Conservation (phyloP, 306 rosid genomes). For the Acmispon strigosus region DNA sequence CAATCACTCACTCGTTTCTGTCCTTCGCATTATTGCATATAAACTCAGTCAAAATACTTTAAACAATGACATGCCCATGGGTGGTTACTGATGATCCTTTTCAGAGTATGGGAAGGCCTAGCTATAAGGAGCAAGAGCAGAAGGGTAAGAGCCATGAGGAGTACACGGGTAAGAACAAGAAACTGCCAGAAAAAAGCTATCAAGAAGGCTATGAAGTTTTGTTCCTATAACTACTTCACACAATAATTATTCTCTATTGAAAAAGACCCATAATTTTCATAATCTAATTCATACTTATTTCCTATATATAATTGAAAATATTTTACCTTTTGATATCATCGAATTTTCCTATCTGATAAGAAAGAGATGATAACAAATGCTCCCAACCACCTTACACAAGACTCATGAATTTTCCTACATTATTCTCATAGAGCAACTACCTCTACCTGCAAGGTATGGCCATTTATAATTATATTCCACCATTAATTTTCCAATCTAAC, state of each 20-base stretch:
- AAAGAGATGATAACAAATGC: conserved; percentile 17
- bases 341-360: not conserved
- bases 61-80: not conserved
- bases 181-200: not conserved
- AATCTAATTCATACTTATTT: too few species aligned
- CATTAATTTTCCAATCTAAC: conserved; percentile 8
- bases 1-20: not conserved
- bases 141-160: too few species aligned
- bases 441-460: conserved; percentile 1
- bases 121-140: not conserved
- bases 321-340: too few species aligned
- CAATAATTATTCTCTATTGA: too few species aligned
- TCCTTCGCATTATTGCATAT: not conserved
- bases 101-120: too few species aligned
- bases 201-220: not conserved
- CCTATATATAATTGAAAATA: too few species aligned
- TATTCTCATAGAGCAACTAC: conserved; percentile 1
- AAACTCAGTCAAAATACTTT: too few species aligned
- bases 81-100: not conserved
- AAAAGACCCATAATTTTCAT: too few species aligned
- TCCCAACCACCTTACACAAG: conserved; percentile 23
- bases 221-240: too few species aligned
- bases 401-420: not conserved
- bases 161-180: too few species aligned
- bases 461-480: conserved; percentile 12